Conservation (phyloP, 495 filamentous ascomycete species). For the Pseudoneurospora amorphoporcata region DNA sequence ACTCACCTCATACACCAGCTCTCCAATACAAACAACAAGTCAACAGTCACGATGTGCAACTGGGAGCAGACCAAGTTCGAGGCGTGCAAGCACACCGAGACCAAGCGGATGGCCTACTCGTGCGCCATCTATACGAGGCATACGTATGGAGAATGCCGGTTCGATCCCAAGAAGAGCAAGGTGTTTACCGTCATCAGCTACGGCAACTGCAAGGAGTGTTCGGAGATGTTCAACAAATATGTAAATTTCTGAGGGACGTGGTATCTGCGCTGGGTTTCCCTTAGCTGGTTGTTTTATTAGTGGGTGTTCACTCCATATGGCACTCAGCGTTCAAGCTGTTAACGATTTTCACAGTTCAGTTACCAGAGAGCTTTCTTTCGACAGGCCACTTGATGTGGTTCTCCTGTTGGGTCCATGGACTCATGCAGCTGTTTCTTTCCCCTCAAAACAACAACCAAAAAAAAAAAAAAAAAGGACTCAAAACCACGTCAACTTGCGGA, state of each 20-base stretch:
- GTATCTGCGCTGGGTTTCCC: not conserved
- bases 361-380: too few relatives aligned
- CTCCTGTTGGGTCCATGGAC: not conserved
- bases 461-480: too few relatives aligned
- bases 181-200: constrained; percentile 10
- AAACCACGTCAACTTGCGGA: too few relatives aligned
- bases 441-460: not conserved
- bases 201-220: constrained; percentile 8
- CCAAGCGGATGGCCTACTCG: constrained; percentile 9
- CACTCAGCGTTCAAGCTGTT: too few relatives aligned
- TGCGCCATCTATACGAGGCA: constrained; percentile 12
- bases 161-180: constrained; percentile 3
- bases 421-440: not conserved
- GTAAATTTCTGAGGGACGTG: not conserved
- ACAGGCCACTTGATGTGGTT: not conserved
- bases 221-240: not conserved
- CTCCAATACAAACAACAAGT: not conserved
- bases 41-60: constrained; percentile 7
- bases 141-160: constrained; percentile 11
- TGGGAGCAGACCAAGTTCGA: constrained; percentile 10
- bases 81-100: constrained; percentile 8
- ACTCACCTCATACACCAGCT: not conserved
- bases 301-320: not conserved
- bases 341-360: too few relatives aligned
- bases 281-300: not conserved